Evolutionary conservation across 495 filamentous ascomycete genomes (phyloP).

Genomic region (Penicillium tannophilum): DNA sequence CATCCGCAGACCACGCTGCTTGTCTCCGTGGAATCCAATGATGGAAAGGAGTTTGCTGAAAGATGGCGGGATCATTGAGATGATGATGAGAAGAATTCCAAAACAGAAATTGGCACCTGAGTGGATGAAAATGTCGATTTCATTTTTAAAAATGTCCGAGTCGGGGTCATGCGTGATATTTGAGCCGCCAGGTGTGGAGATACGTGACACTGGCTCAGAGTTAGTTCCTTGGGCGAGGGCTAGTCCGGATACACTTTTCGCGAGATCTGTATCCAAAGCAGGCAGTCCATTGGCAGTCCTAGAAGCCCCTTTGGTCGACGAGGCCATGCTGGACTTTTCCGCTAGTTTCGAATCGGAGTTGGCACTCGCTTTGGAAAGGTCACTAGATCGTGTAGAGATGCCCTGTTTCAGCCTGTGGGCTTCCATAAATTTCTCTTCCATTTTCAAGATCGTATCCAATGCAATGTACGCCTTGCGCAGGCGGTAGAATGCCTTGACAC

Average conservation of each 20-base stretch:
- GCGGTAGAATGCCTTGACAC: slow-evolving; percentile 89
- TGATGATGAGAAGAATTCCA: slow-evolving; percentile 78
- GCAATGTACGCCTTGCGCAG: slow-evolving; percentile 87
- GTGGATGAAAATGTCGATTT: slow-evolving; percentile 83
- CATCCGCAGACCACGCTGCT: slow-evolving; percentile 77
- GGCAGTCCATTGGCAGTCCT: background rate
- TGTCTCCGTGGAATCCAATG: slow-evolving; percentile 90
- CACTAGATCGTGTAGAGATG: slow-evolving; percentile 17
- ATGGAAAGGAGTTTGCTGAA: slow-evolving; percentile 83
- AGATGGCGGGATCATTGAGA: slow-evolving; percentile 88
- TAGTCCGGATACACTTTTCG: slow-evolving; percentile 35
- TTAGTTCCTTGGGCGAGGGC: slow-evolving; percentile 17
- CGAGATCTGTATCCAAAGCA: slow-evolving; percentile 24
- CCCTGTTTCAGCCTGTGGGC: slow-evolving; percentile 24
- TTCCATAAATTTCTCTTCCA: slow-evolving; percentile 60
- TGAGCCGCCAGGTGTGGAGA: slow-evolving; percentile 24
- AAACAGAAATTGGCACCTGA: slow-evolving; percentile 88
- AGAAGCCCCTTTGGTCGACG: slow-evolving; percentile 9
- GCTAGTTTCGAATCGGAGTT: slow-evolving; percentile 16
- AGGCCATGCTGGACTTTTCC: slow-evolving; percentile 19
- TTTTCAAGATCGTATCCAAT: slow-evolving; percentile 71
- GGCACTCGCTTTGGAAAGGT: slow-evolving; percentile 18
- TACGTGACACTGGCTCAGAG: slow-evolving; percentile 16
- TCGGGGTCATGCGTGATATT: slow-evolving; percentile 52
- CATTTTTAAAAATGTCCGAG: slow-evolving; percentile 61